Evolutionary conservation across 306 rosid genomes (phyloP), one percentile per base, ranked within the genome.

Genomic region (Castanopsis chinensis): DNA sequence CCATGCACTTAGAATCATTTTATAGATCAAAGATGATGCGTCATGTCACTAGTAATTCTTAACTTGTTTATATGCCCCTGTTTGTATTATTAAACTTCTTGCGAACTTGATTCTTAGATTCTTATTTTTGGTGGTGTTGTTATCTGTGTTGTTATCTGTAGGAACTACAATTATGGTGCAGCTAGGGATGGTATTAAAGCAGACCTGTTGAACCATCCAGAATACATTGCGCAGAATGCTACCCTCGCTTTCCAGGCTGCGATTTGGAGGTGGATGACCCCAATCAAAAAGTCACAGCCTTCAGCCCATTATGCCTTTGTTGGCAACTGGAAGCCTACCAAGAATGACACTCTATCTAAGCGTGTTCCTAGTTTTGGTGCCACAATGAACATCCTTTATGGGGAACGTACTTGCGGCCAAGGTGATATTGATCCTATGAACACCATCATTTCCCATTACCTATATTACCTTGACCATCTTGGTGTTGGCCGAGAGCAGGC

Each of bases 211-310:
- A 80, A 69, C 61, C 96, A 93, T 81, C 99, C 99, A 27, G 99
- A 95, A 85, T 95, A 89, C 85, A 67, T 95, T 12, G 99, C 90
- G 89, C 97, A 91, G 90, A 95, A 95, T 49, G 99, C 99, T 52
- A 95, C 99, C 76, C 83, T 95, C 15, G 99, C 89, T 41, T 93
- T 95, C 90, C 97, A 87, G 88, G 89, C 99, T 63, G 99, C 98
- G n/a, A 89, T 95, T 2, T 87, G 90, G 92, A 91, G 84, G 86
- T 95, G 99, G 99, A 88, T 91, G 94, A 90, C 88, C 1, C 91
- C 96, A 51, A 56, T 89, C 11, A 95, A 85, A 79, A 91, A 89
- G 89, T 51, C 81, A 18, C 98, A 95, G 84, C 98, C 99, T 65
- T 91, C 99, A 3, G 80, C 97, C 57, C 99, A 95, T 3, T 94